These are phyloP conservation scores for Nephelium lappaceum DNA, from an alignment of 345 rosid genomes.

Conservation along the genomic window DNA sequence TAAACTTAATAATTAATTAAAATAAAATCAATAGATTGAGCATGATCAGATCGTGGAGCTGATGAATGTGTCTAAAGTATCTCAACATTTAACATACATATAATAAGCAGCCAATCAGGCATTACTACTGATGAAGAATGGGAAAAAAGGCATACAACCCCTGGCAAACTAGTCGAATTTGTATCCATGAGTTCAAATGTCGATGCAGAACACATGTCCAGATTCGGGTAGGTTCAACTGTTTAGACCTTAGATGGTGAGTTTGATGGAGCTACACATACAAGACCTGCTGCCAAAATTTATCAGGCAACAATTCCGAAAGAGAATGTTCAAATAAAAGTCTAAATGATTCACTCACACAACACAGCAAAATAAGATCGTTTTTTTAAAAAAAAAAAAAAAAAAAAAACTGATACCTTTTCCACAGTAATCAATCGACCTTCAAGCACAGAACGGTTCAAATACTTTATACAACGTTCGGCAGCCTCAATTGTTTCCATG, in stretches of 20 bases:
- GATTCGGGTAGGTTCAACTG: constrained; percentile 55
- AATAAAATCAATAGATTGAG: constrained; percentile 15
- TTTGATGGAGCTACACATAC: constrained; percentile 73
- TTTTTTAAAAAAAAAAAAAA: too few relatives aligned
- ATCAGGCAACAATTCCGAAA: constrained; percentile 49
- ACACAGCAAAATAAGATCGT: neutral
- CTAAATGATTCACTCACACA: constrained; percentile 10
- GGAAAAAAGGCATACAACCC: constrained; percentile 50
- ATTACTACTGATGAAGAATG: constrained; percentile 38
- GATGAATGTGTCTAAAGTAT: constrained; percentile 18
- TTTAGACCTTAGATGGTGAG: constrained; percentile 66
- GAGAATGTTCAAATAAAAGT: constrained; percentile 20
- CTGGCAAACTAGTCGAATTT: constrained; percentile 49
- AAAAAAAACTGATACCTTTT: constrained; percentile 55
- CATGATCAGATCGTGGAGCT: constrained; percentile 19
- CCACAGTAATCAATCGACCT: constrained; percentile 66
- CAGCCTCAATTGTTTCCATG: constrained; percentile 56
- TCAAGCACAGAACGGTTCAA: constrained; percentile 64
- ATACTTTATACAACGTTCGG: constrained; percentile 62
- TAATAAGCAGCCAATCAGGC: constrained; percentile 34
- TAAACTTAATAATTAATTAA: neutral
- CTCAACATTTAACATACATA: constrained; percentile 17
- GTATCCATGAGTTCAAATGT: constrained; percentile 58
- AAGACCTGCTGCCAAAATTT: constrained; percentile 73
- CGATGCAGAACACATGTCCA: constrained; percentile 56